Conservation (phyloP, 768 basidiomycete genomes). For the Pisolithus microcarpus region DNA sequence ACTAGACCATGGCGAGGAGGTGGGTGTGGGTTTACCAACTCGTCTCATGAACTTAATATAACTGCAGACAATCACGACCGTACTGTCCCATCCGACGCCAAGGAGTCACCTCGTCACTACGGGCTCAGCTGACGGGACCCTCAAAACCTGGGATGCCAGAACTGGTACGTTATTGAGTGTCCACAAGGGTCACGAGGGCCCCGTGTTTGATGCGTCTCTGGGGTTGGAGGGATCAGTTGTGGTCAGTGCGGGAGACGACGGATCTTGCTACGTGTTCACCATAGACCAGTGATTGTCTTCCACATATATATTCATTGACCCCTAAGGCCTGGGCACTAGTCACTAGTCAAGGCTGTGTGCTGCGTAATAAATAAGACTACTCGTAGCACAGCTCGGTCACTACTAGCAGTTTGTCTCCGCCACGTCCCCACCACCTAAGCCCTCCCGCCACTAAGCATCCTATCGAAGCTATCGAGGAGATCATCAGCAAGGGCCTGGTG, state of each 20-base stretch:
- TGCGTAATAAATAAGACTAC: no score
- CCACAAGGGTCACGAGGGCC: constrained; percentile 72
- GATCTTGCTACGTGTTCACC: constrained; percentile 74
- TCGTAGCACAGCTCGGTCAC: no score
- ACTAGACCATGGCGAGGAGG: constrained; percentile 59
- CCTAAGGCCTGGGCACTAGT: not conserved
- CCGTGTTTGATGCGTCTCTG: constrained; percentile 67
- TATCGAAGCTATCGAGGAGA: not conserved
- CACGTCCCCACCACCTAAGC: no score
- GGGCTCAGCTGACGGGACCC: constrained; percentile 77
- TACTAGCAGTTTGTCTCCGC: no score
- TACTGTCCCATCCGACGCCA: constrained; percentile 69
- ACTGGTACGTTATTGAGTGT: constrained; percentile 71
- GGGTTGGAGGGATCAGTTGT: constrained; percentile 65
- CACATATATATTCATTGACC: not conserved
- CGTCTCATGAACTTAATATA: constrained; percentile 3
- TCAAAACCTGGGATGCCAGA: constrained; percentile 91
- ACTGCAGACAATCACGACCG: constrained; percentile 72
- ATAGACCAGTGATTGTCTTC: constrained; percentile 33
- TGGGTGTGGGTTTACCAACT: constrained; percentile 29
- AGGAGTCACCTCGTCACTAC: constrained; percentile 75
- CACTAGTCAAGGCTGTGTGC: no score
- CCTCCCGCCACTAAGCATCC: no score
- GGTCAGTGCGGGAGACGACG: constrained; percentile 89
- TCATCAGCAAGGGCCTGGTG: not conserved